phyloP scores from a whole-genome alignment of 169 alveolate species.

The Plasmodium malariae region DNA sequence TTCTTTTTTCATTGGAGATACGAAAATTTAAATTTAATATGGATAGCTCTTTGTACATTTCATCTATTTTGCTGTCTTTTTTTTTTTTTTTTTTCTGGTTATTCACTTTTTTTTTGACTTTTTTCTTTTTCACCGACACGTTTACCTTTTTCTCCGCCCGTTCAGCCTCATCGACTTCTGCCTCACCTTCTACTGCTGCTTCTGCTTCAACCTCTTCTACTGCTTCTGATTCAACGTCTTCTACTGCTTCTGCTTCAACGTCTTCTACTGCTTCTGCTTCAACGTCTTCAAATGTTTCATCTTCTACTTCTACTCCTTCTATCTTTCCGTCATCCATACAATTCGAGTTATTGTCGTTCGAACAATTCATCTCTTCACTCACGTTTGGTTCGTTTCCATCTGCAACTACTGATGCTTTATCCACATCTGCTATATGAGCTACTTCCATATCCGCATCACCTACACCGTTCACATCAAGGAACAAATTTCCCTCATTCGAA shows the following conservation, averaged over 20 bases:
- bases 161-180: neutral
- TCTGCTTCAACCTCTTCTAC: neutral
- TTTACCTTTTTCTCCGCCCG: neutral
- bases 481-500: neutral
- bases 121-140: constrained; percentile 2
- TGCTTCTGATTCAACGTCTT: neutral
- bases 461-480: neutral
- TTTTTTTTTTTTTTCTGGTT: constrained; percentile 2
- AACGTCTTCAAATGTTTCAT: no score
- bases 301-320: no score
- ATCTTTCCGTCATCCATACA: no score
- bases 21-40: constrained; percentile 24
- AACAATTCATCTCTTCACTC: neutral
- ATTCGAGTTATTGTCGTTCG: no score
- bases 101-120: constrained; percentile 2
- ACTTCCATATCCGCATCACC: neutral
- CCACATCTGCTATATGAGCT: neutral
- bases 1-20: neutral
- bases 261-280: neutral
- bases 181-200: neutral
- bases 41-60: constrained; percentile 47
- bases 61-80: constrained; percentile 40
- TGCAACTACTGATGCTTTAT: neutral
- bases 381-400: neutral
- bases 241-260: neutral